Evolutionary conservation across 768 basidiomycete species (phyloP).

Genomic region (Tylopilus plumbeoviolaceoides): DNA sequence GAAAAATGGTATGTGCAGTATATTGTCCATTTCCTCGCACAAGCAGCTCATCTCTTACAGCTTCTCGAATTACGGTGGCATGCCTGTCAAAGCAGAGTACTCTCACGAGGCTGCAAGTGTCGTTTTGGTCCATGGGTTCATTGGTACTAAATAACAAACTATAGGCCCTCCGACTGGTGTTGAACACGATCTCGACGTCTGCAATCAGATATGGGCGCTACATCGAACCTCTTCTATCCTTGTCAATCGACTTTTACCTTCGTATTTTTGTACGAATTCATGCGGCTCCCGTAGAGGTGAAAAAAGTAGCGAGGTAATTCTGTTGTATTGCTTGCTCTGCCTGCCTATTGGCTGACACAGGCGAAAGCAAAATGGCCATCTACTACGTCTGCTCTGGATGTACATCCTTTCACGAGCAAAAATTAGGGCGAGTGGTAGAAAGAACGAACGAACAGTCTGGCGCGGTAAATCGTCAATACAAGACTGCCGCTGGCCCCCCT

Average conservation of each 20-base stretch:
- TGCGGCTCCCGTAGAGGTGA: no score
- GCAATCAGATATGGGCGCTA: no score
- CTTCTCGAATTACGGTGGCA: slow-evolving; percentile 93
- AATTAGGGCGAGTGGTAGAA: no score
- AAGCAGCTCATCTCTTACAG: slow-evolving; percentile 35
- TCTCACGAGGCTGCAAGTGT: slow-evolving; percentile 82
- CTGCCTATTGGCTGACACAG: slow-evolving; percentile 1
- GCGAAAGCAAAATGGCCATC: slow-evolving; percentile 72
- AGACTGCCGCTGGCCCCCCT: slow-evolving; percentile 66
- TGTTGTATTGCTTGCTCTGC: not conserved
- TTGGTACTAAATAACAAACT: not conserved
- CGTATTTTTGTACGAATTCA: no score
- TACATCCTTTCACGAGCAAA: no score
- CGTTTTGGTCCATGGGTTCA: not conserved
- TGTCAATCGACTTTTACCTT: no score
- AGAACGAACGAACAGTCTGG: slow-evolving; percentile 54
- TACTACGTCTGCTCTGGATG: slow-evolving; percentile 86
- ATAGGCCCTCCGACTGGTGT: slow-evolving; percentile 87
- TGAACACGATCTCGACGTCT: no score
- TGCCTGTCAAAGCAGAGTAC: slow-evolving; percentile 88
- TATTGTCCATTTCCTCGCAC: not conserved
- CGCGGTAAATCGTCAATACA: slow-evolving; percentile 61
- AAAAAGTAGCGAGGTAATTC: slow-evolving; percentile 74
- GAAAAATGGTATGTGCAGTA: slow-evolving; percentile 77
- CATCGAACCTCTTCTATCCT: no score